These are phyloP conservation scores for Paulownia fortunei DNA, from an alignment of 257 asterid genomes.

Conservation along the genomic window DNA sequence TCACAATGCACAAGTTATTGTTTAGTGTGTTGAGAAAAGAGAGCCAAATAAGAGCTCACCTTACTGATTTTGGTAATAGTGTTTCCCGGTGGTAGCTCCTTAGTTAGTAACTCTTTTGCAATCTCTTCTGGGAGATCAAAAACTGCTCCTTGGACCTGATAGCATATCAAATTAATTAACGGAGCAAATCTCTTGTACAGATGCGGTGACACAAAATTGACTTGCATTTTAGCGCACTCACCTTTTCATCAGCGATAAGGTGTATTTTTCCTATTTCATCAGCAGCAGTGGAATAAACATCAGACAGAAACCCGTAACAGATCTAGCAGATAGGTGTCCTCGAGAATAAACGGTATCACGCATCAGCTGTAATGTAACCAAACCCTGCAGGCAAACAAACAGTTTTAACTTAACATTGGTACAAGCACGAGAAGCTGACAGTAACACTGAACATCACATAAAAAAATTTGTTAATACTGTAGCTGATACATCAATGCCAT, in stretches of 20 bases:
- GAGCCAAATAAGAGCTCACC: slow-evolving; percentile 42
- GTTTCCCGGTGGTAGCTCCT: slow-evolving; percentile 86
- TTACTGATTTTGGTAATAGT: slow-evolving; percentile 76
- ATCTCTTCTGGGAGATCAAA: slow-evolving; percentile 97
- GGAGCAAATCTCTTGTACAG: background rate
- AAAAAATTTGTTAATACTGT: too few relatives aligned
- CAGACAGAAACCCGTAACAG: slow-evolving; percentile 90
- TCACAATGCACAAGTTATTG: background rate
- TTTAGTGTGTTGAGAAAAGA: background rate
- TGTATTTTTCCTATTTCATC: slow-evolving; percentile 87
- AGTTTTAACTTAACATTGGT: background rate
- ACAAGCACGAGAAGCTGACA: slow-evolving; percentile 10
- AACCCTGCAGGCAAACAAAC: slow-evolving; percentile 60
- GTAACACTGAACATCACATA: background rate
- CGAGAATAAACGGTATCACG: slow-evolving; percentile 65
- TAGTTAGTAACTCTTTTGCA: slow-evolving; percentile 76
- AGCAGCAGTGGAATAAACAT: slow-evolving; percentile 89
- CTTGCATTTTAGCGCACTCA: slow-evolving; percentile 30
- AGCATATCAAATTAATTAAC: slow-evolving; percentile 20
- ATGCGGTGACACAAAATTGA: slow-evolving; percentile 12
- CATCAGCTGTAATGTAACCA: slow-evolving; percentile 74
- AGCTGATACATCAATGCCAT: background rate
- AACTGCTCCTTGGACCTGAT: slow-evolving; percentile 88
- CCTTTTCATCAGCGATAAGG: slow-evolving; percentile 73
- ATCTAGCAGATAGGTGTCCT: slow-evolving; percentile 82